These are phyloP conservation scores for Lepidium sativum DNA, from an alignment of 345 rosid genomes.

Conservation along the genomic window DNA sequence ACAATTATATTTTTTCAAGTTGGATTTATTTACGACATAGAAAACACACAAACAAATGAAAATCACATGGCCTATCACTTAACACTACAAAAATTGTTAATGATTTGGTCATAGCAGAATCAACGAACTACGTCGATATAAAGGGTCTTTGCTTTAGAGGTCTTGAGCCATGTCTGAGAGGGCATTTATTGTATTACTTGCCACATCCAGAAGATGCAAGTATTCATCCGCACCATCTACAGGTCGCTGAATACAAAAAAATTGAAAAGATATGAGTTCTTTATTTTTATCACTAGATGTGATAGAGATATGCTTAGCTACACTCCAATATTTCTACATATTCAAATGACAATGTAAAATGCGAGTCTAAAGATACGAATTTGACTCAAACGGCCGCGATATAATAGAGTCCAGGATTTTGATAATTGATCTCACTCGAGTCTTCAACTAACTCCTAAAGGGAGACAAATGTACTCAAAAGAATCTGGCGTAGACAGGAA, in stretches of 20 bases:
- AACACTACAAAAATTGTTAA: no score
- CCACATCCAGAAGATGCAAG: constrained; percentile 80
- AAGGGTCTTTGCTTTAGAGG: neutral
- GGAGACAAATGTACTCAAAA: neutral
- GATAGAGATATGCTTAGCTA: neutral
- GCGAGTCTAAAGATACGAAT: neutral
- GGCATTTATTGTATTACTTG: constrained; percentile 59
- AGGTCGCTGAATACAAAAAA: constrained; percentile 52
- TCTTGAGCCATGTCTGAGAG: constrained; percentile 73
- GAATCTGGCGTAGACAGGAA: neutral
- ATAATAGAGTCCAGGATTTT: neutral
- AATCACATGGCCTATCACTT: no score
- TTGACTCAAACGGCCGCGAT: neutral
- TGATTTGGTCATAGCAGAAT: no score
- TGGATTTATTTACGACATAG: no score
- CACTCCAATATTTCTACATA: neutral
- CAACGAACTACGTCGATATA: no score
- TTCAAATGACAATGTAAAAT: neutral
- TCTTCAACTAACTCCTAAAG: neutral
- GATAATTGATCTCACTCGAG: neutral
- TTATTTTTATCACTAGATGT: neutral
- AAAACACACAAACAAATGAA: no score
- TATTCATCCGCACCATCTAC: constrained; percentile 96
- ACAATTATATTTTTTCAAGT: no score
- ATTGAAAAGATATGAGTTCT: neutral